Percentiles rank a stretch among this genome's conserved stretches.
Evolutionary conservation across 2,329 filamentous ascomycete species (phyloP).

Genomic region (Blastomyces parvus): DNA sequence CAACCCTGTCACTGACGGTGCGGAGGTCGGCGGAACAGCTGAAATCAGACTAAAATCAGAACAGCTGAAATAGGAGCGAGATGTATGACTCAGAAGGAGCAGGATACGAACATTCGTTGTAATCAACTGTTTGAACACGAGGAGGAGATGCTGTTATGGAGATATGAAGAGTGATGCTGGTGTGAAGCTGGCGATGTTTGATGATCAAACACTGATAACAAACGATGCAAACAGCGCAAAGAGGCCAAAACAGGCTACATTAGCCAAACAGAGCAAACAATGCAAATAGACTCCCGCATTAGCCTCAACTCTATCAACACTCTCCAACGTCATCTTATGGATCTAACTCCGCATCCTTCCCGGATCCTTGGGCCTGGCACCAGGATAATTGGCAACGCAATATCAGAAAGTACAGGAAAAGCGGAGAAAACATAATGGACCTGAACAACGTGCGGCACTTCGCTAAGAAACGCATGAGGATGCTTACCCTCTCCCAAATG

Average conservation of each 20-base stretch:
- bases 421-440: background rate
- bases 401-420: background rate
- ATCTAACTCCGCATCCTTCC: no score
- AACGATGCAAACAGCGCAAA: conserved; percentile 16
- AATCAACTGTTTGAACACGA: background rate
- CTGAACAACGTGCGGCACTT: background rate
- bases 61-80: background rate
- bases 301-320: conserved; percentile 13
- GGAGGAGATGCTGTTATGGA: background rate
- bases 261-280: conserved; percentile 13
- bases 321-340: conserved; percentile 13
- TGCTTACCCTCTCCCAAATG: background rate
- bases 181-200: no score
- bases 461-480: background rate
- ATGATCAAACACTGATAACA: no score
- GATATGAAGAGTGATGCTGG: background rate
- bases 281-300: conserved; percentile 13
- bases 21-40: background rate
- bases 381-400: background rate
- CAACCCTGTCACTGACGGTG: background rate
- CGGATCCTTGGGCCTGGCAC: no score
- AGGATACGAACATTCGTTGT: background rate
- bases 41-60: background rate
- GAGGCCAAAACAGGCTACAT: background rate
- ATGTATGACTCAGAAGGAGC: background rate